These are phyloP conservation scores for Herpomyces periplanetae DNA, from an alignment of 2,329 filamentous ascomycete species.

Conservation along the genomic window DNA sequence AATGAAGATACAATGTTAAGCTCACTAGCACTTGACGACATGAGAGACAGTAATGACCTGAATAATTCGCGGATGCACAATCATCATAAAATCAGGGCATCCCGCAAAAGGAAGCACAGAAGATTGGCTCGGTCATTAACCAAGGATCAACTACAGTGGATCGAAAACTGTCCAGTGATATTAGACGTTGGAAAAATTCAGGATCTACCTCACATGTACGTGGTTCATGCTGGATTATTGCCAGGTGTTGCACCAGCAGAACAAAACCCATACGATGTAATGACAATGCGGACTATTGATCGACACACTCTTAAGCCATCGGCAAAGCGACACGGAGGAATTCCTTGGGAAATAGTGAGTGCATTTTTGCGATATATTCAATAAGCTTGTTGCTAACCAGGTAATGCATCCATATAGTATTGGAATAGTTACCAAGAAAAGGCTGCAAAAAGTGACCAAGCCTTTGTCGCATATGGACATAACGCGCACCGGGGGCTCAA, in stretches of 20 bases:
- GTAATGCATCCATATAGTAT: conserved; percentile 6
- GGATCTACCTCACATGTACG: conserved; percentile 20
- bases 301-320: background rate
- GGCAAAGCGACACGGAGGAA: background rate
- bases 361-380: no score
- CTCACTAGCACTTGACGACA: conserved; percentile 16
- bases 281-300: conserved; percentile 61
- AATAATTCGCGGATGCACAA: conserved; percentile 6
- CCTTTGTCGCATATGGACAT: conserved; percentile 53
- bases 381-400: no score
- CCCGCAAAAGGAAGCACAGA: conserved; percentile 8
- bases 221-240: conserved; percentile 55
- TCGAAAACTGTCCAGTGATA: conserved; percentile 34
- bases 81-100: conserved; percentile 5
- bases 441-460: conserved; percentile 8
- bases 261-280: conserved; percentile 39
- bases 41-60: conserved; percentile 4
- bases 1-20: conserved; percentile 64
- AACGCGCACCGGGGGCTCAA: conserved; percentile 32
- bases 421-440: conserved; percentile 11
- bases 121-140: conserved; percentile 17
- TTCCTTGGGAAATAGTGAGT: background rate
- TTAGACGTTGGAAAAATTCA: conserved; percentile 23
- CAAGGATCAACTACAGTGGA: conserved; percentile 22
- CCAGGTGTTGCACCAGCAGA: conserved; percentile 26